Evolutionary conservation across 1,284 basidiomycete genomes (phyloP).

Genomic region (Microbotryum saponariae): DNA sequence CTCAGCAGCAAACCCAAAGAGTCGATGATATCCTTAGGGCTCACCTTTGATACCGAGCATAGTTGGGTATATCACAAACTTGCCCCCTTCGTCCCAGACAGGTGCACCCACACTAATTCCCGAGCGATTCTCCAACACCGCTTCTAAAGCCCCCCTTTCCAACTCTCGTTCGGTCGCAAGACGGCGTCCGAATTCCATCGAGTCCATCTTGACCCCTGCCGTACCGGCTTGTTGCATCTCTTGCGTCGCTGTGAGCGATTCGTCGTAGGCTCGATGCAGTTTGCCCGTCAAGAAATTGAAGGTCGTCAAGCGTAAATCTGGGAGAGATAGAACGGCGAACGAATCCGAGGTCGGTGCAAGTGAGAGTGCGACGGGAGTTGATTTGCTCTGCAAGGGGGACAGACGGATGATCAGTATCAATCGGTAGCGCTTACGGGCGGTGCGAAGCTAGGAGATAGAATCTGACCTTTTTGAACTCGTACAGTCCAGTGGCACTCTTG

Average conservation of each 20-base stretch:
- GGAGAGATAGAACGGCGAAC: conserved; percentile 85
- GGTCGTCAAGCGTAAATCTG: conserved; percentile 84
- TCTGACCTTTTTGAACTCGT: conserved; percentile 92
- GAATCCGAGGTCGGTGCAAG: conserved; percentile 79
- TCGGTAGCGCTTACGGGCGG: background rate
- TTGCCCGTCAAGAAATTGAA: conserved; percentile 89
- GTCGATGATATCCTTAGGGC: conserved; percentile 26
- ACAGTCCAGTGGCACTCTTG: conserved; percentile 87
- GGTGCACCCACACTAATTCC: conserved; percentile 62
- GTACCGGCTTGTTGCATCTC: conserved; percentile 60
- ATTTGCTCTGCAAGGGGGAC: conserved; percentile 59
- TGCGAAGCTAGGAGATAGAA: background rate
- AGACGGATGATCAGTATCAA: background rate
- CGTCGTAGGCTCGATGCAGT: conserved; percentile 86
- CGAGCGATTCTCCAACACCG: conserved; percentile 45
- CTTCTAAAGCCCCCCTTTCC: conserved; percentile 56
- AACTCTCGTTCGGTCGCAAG: conserved; percentile 87
- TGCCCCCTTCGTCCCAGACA: conserved; percentile 94
- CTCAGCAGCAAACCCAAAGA: background rate
- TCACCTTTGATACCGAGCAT: conserved; percentile 89
- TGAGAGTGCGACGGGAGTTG: conserved; percentile 79
- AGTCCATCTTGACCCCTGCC: conserved; percentile 81
- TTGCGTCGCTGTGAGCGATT: conserved; percentile 80
- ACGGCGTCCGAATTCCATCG: conserved; percentile 98
- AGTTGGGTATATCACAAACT: conserved; percentile 87